A percentile compares a stretch with the other conserved stretches of the same genome.
phyloP scores from a whole-genome alignment of 305 asterid genomes.

The Fraxinus latifolia region DNA sequence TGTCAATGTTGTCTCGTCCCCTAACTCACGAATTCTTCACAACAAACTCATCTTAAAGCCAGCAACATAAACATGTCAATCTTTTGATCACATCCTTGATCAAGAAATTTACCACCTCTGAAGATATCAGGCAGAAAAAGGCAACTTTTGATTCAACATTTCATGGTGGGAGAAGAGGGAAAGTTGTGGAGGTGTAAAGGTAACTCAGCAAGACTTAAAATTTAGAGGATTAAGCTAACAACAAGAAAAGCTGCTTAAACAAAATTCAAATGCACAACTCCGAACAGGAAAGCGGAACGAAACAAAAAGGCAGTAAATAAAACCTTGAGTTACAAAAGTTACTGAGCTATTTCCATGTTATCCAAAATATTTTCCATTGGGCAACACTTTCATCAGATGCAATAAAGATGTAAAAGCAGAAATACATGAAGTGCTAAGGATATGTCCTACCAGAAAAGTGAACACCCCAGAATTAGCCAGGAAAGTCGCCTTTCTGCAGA shows the following conservation, averaged over 20 bases:
- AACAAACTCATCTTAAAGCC: neutral
- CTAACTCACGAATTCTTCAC: neutral
- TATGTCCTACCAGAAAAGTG: slow-evolving; percentile 62
- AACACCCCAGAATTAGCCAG: slow-evolving; percentile 69
- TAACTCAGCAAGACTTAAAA: neutral
- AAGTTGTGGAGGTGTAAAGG: neutral
- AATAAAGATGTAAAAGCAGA: neutral
- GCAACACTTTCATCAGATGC: slow-evolving; percentile 6
- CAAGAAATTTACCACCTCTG: neutral
- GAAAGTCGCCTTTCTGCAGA: slow-evolving; percentile 79
- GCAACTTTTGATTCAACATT: neutral
- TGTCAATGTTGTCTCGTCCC: neutral
- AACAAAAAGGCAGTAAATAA: neutral
- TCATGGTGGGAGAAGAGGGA: neutral
- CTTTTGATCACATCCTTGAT: neutral
- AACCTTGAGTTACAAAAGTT: neutral
- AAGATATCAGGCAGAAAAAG: neutral
- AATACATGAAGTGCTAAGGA: slow-evolving; percentile 7
- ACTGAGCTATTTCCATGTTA: neutral
- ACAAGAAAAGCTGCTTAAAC: slow-evolving; percentile 4
- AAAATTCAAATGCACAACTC: slow-evolving; percentile 2
- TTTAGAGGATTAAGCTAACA: neutral
- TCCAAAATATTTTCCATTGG: neutral
- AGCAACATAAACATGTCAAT: neutral
- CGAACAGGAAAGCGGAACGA: slow-evolving; percentile 5